Evolutionary conservation across 1,139 yeast species (phyloP).

Genomic region (Blastobotrys illinoisensis): DNA sequence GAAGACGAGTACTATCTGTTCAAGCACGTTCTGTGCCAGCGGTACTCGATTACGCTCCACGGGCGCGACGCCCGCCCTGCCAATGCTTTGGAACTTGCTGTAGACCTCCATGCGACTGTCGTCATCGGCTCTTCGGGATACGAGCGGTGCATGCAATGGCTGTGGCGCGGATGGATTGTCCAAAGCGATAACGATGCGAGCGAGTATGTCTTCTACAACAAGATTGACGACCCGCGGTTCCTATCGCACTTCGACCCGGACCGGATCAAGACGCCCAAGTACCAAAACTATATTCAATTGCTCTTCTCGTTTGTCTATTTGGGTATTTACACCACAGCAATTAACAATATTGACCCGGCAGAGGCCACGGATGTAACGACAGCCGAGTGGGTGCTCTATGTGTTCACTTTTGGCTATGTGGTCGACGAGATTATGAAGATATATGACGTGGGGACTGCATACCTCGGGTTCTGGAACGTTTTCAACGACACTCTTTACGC

Average conservation of each 20-base stretch:
- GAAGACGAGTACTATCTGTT: constrained; percentile 61
- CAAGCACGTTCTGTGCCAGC: constrained; percentile 69
- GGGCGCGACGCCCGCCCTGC: constrained; percentile 58
- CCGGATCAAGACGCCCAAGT: constrained; percentile 75
- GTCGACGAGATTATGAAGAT: constrained; percentile 64
- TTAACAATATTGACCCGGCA: constrained; percentile 41
- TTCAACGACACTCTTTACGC: constrained; percentile 68
- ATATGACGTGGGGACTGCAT: constrained; percentile 69
- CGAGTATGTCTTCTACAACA: constrained; percentile 54
- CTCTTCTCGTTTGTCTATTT: constrained; percentile 62
- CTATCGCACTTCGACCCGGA: constrained; percentile 74
- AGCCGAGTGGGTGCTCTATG: constrained; percentile 53
- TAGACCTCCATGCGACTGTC: constrained; percentile 74
- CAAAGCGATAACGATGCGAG: constrained; percentile 44
- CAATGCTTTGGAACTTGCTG: constrained; percentile 77
- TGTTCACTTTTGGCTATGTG: constrained; percentile 62
- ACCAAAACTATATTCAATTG: constrained; percentile 72
- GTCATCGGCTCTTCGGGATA: constrained; percentile 76
- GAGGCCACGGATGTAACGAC: constrained; percentile 1
- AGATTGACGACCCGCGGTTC: constrained; percentile 51
- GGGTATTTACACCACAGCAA: constrained; percentile 55
- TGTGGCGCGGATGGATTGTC: constrained; percentile 91
- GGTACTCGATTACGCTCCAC: constrained; percentile 61
- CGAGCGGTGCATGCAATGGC: constrained; percentile 82
- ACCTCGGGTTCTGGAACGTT: constrained; percentile 74